phyloP scores from a whole-genome alignment of 2,329 filamentous ascomycete genomes.

The Nothopassalora personata region DNA sequence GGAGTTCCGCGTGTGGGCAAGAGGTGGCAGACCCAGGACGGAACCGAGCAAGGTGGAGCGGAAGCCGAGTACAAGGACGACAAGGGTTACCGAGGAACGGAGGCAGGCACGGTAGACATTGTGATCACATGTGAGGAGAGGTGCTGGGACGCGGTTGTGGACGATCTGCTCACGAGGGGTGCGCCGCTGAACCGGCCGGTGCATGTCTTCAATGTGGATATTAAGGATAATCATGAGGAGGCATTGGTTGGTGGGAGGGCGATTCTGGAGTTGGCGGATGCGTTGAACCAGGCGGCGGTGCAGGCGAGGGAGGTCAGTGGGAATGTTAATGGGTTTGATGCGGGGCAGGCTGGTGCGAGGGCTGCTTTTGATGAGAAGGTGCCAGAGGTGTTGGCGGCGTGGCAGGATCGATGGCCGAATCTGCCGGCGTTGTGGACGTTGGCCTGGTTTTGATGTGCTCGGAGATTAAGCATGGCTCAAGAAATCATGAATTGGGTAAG shows the following conservation, averaged over 20 bases:
- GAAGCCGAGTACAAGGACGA: constrained; percentile 54
- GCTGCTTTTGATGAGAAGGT: constrained; percentile 86
- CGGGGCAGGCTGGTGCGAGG: constrained; percentile 60
- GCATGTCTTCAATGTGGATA: constrained; percentile 97
- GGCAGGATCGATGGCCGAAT: constrained; percentile 93
- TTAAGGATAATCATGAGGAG: constrained; percentile 97
- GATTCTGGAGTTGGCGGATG: constrained; percentile 84
- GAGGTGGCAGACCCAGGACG: constrained; percentile 8
- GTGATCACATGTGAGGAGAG: constrained; percentile 97
- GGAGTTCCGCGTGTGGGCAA: constrained; percentile 78
- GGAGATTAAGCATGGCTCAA: too few relatives aligned
- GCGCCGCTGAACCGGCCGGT: constrained; percentile 85
- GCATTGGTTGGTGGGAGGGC: constrained; percentile 83
- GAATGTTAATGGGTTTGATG: constrained; percentile 61
- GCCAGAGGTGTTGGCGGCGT: constrained; percentile 81
- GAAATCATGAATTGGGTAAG: too few relatives aligned
- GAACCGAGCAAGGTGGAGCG: constrained; percentile 3
- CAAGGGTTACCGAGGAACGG: constrained; percentile 72
- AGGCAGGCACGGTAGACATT: constrained; percentile 84
- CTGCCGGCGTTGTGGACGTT: constrained; percentile 89
- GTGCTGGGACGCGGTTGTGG: constrained; percentile 96
- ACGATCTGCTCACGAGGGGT: constrained; percentile 83
- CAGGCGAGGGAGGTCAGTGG: constrained; percentile 70
- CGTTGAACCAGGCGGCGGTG: constrained; percentile 71
- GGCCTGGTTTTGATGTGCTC: constrained; percentile 76